These are phyloP conservation scores for Thymus quinquecostatus DNA, from an alignment of 257 asterid species.

Conservation along the genomic window DNA sequence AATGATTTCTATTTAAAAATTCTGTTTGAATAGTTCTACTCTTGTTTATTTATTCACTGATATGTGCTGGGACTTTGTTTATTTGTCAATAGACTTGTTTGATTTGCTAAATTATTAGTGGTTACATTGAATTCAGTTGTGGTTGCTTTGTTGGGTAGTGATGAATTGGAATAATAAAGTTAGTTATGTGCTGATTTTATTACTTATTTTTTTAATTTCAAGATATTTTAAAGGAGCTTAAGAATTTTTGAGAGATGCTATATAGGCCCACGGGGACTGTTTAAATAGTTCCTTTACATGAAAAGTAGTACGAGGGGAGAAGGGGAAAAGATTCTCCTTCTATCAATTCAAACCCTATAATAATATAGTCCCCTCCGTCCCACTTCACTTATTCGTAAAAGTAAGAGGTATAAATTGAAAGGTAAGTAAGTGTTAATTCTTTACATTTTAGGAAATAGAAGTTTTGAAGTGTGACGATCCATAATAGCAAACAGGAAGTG, in stretches of 20 bases:
- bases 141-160: too few species aligned
- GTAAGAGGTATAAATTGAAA: too few species aligned
- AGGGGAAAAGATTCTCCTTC: neutral
- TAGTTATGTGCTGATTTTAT: too few species aligned
- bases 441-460: too few species aligned
- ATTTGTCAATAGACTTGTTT: neutral
- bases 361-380: too few species aligned
- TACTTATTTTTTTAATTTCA: too few species aligned
- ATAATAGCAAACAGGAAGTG: too few species aligned
- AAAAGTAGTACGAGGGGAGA: slow-evolving; percentile 1
- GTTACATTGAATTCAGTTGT: neutral
- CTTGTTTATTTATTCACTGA: neutral
- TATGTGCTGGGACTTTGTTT: neutral
- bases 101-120: neutral
- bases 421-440: too few species aligned
- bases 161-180: too few species aligned
- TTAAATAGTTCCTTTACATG: neutral
- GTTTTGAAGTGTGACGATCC: too few species aligned
- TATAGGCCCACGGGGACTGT: neutral
- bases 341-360: neutral
- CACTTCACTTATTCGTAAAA: too few species aligned
- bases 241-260: neutral
- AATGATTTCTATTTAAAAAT: neutral
- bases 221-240: too few species aligned
- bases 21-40: neutral